Evolutionary conservation across 371 early-diverging fungal genomes (phyloP).

Genomic region (Syncephalis plumigaleata): DNA sequence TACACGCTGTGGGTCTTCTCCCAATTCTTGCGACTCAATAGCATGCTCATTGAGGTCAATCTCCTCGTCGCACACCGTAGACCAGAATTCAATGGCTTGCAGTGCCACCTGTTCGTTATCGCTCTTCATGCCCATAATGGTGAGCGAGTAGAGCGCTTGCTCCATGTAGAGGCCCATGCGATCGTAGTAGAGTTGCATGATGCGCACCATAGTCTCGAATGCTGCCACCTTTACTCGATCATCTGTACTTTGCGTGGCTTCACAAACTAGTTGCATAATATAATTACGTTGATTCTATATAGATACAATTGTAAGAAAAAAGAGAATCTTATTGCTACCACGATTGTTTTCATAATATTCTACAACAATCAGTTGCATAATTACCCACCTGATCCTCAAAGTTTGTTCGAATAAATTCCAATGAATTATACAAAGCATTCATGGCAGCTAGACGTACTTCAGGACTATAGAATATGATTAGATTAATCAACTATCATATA

Average conservation of each 20-base stretch:
- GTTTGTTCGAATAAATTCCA: constrained; percentile 82
- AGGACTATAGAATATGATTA: constrained; percentile 20
- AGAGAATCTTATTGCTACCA: constrained; percentile 5
- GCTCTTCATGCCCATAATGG: constrained; percentile 75
- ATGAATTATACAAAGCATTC: constrained; percentile 77
- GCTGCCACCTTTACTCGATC: constrained; percentile 63
- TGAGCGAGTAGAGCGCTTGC: constrained; percentile 82
- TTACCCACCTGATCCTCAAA: constrained; percentile 49
- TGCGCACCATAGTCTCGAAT: constrained; percentile 89
- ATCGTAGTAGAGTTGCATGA: constrained; percentile 89
- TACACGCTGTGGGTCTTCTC: constrained; percentile 28
- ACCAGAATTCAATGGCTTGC: constrained; percentile 98
- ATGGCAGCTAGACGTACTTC: constrained; percentile 79
- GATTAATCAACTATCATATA: not conserved
- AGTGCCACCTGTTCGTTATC: constrained; percentile 71
- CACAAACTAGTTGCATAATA: constrained; percentile 96
- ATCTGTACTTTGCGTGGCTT: constrained; percentile 68
- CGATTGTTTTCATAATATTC: constrained; percentile 10
- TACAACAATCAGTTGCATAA: too few relatives aligned
- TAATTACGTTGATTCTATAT: constrained; percentile 75
- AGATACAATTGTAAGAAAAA: not conserved
- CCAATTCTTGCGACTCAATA: constrained; percentile 29
- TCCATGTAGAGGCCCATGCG: constrained; percentile 90
- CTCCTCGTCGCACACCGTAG: constrained; percentile 92
- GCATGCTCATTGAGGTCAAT: constrained; percentile 40